Percentiles rank a stretch among this genome's conserved stretches.
Evolutionary conservation across 2,329 filamentous ascomycete genomes (phyloP).

Genomic region (Penicillium sp.): DNA sequence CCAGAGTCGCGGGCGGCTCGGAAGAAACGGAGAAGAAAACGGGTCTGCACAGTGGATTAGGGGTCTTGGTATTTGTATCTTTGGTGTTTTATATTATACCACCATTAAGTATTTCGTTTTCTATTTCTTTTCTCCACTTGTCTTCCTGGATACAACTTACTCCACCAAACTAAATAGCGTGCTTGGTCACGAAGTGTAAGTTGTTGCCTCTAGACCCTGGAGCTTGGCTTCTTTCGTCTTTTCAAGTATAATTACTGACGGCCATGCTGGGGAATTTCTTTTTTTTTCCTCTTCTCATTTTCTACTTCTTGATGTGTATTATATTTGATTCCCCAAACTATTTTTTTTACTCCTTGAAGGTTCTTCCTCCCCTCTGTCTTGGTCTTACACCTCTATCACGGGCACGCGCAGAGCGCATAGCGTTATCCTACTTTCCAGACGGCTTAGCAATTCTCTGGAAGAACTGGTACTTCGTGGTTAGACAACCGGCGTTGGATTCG

Average conservation of each 20-base stretch:
- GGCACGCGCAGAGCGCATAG: constrained; percentile 3
- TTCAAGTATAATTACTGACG: constrained; percentile 23
- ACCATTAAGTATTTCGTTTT: background rate
- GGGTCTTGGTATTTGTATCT: constrained; percentile 12
- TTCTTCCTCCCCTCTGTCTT: background rate
- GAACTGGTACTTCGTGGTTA: constrained; percentile 17
- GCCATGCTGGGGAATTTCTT: constrained; percentile 4
- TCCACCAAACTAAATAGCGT: constrained; percentile 21
- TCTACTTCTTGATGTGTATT: constrained; percentile 4
- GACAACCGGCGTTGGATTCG: constrained; percentile 11
- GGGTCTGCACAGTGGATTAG: constrained; percentile 27
- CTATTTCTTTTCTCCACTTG: background rate
- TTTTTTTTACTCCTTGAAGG: background rate
- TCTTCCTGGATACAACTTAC: background rate
- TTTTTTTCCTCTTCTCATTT: constrained; percentile 2
- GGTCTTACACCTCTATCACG: background rate
- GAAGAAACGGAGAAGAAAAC: constrained; percentile 26
- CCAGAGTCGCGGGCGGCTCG: constrained; percentile 19
- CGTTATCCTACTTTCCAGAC: background rate
- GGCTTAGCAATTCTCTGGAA: constrained; percentile 22
- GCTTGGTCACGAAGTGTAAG: constrained; percentile 12
- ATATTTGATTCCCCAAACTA: background rate
- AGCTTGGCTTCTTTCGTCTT: constrained; percentile 25
- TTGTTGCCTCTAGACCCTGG: constrained; percentile 25
- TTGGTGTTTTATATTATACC: background rate